Evolutionary conservation across 2,329 filamentous ascomycete genomes (phyloP).

Genomic region (Neonectria neomacrospora): DNA sequence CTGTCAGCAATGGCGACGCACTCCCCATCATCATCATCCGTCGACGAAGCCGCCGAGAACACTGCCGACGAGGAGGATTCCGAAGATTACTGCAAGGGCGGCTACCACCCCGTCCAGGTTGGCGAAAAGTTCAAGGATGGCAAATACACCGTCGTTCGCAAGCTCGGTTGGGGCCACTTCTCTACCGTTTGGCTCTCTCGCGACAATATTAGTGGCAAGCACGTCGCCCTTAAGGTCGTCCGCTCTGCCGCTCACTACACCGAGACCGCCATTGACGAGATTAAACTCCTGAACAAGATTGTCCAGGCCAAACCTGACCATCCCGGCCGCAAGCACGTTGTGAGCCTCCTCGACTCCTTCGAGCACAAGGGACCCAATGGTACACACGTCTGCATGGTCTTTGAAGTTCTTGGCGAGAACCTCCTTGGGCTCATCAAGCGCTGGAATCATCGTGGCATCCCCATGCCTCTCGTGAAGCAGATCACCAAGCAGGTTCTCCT

Average conservation of each 20-base stretch:
- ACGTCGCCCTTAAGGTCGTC: conserved; percentile 97
- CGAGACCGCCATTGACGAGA: conserved; percentile 98
- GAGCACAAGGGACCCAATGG: conserved; percentile 98
- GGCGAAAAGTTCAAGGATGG: conserved; percentile 98
- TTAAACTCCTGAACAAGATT: conserved; percentile 97
- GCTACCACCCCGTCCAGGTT: conserved; percentile 94
- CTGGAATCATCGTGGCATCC: conserved; percentile 98
- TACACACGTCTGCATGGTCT: conserved; percentile 98
- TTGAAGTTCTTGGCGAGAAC: conserved; percentile 97
- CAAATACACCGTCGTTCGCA: conserved; percentile 95
- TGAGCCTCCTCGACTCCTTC: conserved; percentile 95
- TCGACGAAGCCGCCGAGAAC: conserved; percentile 87
- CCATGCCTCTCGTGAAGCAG: conserved; percentile 96
- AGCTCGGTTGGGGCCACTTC: conserved; percentile 98
- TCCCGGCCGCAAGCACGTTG: conserved; percentile 92
- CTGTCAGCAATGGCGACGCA: conserved; percentile 71
- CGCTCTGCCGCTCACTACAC: conserved; percentile 98
- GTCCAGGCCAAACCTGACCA: conserved; percentile 95
- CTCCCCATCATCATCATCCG: conserved; percentile 82
- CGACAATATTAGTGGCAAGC: conserved; percentile 89
- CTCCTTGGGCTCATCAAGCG: conserved; percentile 94
- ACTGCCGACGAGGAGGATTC: conserved; percentile 98
- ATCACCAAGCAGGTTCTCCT: conserved; percentile 98
- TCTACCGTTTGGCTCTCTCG: conserved; percentile 91
- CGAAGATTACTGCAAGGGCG: conserved; percentile 99